These are phyloP conservation scores for Talaromyces albobiverticillius DNA, from an alignment of 2,329 filamentous ascomycete species.

Conservation along the genomic window DNA sequence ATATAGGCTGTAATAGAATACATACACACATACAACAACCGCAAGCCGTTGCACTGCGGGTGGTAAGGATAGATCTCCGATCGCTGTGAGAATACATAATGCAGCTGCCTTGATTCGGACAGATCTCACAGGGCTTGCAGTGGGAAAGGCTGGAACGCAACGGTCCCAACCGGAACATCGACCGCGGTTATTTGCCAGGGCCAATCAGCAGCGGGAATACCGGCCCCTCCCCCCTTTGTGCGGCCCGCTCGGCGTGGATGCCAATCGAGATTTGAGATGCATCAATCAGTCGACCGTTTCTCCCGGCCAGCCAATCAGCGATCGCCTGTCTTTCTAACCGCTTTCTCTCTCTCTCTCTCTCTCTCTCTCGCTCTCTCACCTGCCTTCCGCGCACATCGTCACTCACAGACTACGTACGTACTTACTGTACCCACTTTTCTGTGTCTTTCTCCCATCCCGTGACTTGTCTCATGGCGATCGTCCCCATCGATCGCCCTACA, in stretches of 20 bases:
- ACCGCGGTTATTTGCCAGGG: neutral
- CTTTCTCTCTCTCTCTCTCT: too few relatives aligned
- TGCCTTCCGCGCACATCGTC: too few relatives aligned
- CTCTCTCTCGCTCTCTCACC: too few relatives aligned
- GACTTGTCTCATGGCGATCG: too few relatives aligned
- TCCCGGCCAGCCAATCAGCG: neutral
- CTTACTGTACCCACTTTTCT: too few relatives aligned
- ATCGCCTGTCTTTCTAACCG: neutral
- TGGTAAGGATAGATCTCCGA: conserved; percentile 6
- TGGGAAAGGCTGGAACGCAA: neutral
- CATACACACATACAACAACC: too few relatives aligned
- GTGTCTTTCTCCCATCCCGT: too few relatives aligned
- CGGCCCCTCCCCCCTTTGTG: conserved; percentile 1
- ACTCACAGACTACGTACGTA: too few relatives aligned
- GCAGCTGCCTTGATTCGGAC: neutral
- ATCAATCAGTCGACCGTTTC: conserved; percentile 8
- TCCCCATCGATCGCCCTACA: too few relatives aligned
- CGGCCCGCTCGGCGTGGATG: conserved; percentile 11
- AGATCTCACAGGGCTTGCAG: neutral
- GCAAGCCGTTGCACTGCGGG: neutral
- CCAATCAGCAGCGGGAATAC: neutral
- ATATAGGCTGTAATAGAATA: too few relatives aligned
- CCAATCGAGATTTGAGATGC: conserved; percentile 11
- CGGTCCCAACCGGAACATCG: neutral
- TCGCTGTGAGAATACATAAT: neutral